Evolutionary conservation across 805 yeast genomes (phyloP).

Genomic region (Teunomyces cretensis): DNA sequence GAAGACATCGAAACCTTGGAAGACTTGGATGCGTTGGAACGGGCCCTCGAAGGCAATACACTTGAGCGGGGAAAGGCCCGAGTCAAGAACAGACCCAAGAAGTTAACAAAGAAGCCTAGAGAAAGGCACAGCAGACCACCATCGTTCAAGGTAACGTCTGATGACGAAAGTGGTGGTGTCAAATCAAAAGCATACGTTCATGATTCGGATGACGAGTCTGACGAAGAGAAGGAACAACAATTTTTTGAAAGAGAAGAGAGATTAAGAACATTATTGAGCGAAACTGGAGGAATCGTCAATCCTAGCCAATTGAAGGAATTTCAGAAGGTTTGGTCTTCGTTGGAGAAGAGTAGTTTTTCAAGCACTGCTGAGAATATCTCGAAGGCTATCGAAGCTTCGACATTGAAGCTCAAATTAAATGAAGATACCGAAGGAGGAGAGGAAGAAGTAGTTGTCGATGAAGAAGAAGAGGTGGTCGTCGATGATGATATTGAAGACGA

Average conservation of each 20-base stretch:
- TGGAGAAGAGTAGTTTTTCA: constrained; percentile 13
- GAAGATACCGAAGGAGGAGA: constrained; percentile 10
- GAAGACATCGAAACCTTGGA: constrained; percentile 27
- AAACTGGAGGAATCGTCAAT: constrained; percentile 40
- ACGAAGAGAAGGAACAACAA: constrained; percentile 49
- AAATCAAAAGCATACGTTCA: constrained; percentile 55
- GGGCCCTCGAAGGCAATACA: constrained; percentile 17
- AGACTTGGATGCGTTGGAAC: constrained; percentile 30
- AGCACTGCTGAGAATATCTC: constrained; percentile 12
- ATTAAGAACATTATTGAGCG: constrained; percentile 39
- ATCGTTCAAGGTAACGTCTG: constrained; percentile 29
- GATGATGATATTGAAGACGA: constrained; percentile 7
- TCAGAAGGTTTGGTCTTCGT: constrained; percentile 28
- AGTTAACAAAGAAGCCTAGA: background rate
- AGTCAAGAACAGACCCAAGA: constrained; percentile 15
- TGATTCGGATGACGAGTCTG: constrained; percentile 65
- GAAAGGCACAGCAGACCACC: constrained; percentile 18
- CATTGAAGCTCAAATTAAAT: background rate
- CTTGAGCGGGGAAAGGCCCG: constrained; percentile 24
- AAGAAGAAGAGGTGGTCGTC: constrained; percentile 11
- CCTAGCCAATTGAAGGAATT: constrained; percentile 32
- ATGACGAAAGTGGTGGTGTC: constrained; percentile 21
- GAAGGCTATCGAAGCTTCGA: constrained; percentile 16
- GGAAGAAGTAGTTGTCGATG: constrained; percentile 10
- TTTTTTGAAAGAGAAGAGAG: constrained; percentile 59